A percentile compares a stretch with the other conserved stretches of the same genome.
These are phyloP conservation scores for Boeremia exigua DNA, from an alignment of 2,329 filamentous ascomycete genomes.

Conservation along the genomic window DNA sequence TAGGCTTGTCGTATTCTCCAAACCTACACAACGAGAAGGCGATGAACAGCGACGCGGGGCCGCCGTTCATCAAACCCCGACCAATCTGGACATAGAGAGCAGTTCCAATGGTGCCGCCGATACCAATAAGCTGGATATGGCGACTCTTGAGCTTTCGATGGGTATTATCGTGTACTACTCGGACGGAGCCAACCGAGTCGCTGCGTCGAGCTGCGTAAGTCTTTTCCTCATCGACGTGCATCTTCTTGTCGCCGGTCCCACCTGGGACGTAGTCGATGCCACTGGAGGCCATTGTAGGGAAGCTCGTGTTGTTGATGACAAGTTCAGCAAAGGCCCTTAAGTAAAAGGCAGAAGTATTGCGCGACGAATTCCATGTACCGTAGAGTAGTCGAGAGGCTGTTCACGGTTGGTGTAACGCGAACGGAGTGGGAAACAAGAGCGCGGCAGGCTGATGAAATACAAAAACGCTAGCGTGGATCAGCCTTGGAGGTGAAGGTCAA, in stretches of 20 bases:
- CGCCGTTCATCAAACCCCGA: constrained; percentile 54
- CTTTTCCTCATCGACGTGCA: constrained; percentile 38
- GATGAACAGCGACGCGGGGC: constrained; percentile 54
- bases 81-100: constrained; percentile 57
- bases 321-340: constrained; percentile 41
- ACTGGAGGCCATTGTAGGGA: constrained; percentile 42
- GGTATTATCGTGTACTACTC: constrained; percentile 47
- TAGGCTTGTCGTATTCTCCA: no score
- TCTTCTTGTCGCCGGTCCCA: constrained; percentile 14
- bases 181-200: constrained; percentile 36
- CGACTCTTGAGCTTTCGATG: constrained; percentile 54
- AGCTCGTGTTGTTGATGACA: not conserved
- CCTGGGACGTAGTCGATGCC: constrained; percentile 38
- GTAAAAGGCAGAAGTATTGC: constrained; percentile 44
- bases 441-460: constrained; percentile 32
- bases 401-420: constrained; percentile 18
- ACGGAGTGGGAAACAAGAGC: constrained; percentile 19
- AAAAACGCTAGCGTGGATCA: constrained; percentile 26
- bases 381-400: constrained; percentile 10
- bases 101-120: constrained; percentile 56
- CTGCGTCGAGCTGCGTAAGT: constrained; percentile 30
- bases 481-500: constrained; percentile 9
- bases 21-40: constrained; percentile 54
- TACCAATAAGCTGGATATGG: constrained; percentile 57
- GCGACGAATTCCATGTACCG: constrained; percentile 42